A percentile compares a stretch with the other conserved stretches of the same genome.
Evolutionary conservation across 2,329 filamentous ascomycete genomes (phyloP).

Genomic region (Chrysosporium keratinophilum): DNA sequence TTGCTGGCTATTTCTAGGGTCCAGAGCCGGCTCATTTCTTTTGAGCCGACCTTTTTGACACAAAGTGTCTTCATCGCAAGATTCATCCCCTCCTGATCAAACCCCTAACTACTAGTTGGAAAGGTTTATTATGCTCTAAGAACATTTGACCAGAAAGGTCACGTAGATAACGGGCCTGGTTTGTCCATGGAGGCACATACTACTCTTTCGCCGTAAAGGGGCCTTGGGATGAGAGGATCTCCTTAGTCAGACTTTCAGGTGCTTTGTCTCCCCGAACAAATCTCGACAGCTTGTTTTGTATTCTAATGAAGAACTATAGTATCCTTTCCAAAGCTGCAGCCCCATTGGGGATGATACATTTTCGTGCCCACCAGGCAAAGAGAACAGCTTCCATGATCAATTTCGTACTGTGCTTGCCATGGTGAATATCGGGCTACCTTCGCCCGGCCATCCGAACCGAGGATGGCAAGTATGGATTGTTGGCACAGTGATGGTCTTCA

Average conservation of each 20-base stretch:
- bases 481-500: constrained; percentile 19
- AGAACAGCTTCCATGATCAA: neutral
- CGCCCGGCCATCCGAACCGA: constrained; percentile 16
- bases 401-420: constrained; percentile 2
- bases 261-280: neutral
- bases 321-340: neutral
- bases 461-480: constrained; percentile 20
- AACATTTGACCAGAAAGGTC: too few species aligned
- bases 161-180: neutral
- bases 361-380: neutral
- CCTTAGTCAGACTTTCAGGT: neutral
- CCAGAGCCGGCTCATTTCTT: neutral
- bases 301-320: neutral
- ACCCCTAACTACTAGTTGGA: too few species aligned
- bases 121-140: too few species aligned
- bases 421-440: constrained; percentile 12
- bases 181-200: neutral
- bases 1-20: neutral
- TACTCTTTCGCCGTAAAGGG: too few species aligned
- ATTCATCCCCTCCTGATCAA: neutral
- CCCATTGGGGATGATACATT: neutral
- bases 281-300: neutral
- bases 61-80: neutral
- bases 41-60: neutral
- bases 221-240: neutral